Evolutionary conservation across 2,329 filamentous ascomycete genomes (phyloP).

Genomic region (Phyllosticta ampelicida): DNA sequence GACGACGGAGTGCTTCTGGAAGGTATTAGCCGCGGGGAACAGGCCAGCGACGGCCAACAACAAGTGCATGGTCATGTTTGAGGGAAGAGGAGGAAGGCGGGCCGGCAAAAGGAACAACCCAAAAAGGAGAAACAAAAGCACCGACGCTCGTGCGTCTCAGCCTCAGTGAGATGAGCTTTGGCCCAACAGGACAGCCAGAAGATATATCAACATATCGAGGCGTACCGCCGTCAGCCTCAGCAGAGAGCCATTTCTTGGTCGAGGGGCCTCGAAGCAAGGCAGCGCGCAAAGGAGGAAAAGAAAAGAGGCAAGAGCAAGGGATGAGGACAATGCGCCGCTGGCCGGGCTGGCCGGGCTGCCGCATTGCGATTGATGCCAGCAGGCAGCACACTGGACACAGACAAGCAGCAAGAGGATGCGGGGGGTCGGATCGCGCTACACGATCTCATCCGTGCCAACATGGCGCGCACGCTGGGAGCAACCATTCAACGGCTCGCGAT

Average conservation of each 20-base stretch:
- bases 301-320: neutral
- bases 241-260: neutral
- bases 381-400: neutral
- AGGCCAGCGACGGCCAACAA: conserved; percentile 4
- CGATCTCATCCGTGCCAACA: neutral
- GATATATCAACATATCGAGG: conserved; percentile 5
- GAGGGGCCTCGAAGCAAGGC: neutral
- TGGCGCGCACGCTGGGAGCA: neutral
- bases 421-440: neutral
- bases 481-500: conserved; percentile 5
- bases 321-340: neutral
- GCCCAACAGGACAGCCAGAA: conserved; percentile 5
- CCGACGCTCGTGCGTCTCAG: conserved; percentile 10
- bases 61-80: conserved; percentile 10
- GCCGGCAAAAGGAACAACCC: conserved; percentile 9
- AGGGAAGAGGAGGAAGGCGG: conserved; percentile 6
- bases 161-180: conserved; percentile 5
- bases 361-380: neutral
- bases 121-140: conserved; percentile 7
- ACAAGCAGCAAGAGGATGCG: neutral
- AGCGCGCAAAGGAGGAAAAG: conserved; percentile 1
- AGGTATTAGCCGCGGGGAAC: conserved; percentile 6
- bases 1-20: conserved; percentile 9
- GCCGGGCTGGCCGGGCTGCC: too few relatives aligned
- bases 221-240: conserved; percentile 2